Evolutionary conservation across 805 yeast species (phyloP).

Genomic region (Candida pseudofarinosa): DNA sequence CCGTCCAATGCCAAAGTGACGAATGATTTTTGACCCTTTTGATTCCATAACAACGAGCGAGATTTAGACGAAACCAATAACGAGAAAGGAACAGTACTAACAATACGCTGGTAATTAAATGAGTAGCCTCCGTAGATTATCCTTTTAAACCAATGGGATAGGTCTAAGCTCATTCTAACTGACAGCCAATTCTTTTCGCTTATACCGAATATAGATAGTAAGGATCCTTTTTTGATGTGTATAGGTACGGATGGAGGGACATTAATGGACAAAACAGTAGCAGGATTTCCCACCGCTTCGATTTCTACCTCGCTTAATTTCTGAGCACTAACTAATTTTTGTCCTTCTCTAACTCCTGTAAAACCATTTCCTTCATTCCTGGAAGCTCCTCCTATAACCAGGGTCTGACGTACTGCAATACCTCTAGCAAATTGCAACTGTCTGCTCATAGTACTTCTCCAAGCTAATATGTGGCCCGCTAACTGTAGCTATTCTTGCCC

Average conservation of each 20-base stretch:
- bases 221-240: constrained; percentile 43
- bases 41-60: constrained; percentile 11
- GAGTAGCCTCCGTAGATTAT: constrained; percentile 42
- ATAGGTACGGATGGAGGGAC: constrained; percentile 61
- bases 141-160: constrained; percentile 38
- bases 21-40: constrained; percentile 34
- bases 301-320: constrained; percentile 25
- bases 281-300: constrained; percentile 45
- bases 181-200: constrained; percentile 13
- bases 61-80: constrained; percentile 38
- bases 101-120: constrained; percentile 43
- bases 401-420: neutral
- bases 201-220: constrained; percentile 45
- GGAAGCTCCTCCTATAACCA: neutral
- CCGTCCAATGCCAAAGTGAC: constrained; percentile 52
- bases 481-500: too few species aligned
- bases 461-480: too few species aligned
- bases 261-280: constrained; percentile 45
- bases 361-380: neutral
- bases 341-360: neutral
- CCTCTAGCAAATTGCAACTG: neutral
- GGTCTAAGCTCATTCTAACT: constrained; percentile 23
- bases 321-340: neutral
- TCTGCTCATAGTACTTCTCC: neutral
- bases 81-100: constrained; percentile 46